Percentiles rank a stretch among this genome's conserved stretches.
Evolutionary conservation across 108 stramenopile genomes (phyloP).

Genomic region (Aurantiochytrium sp.): DNA sequence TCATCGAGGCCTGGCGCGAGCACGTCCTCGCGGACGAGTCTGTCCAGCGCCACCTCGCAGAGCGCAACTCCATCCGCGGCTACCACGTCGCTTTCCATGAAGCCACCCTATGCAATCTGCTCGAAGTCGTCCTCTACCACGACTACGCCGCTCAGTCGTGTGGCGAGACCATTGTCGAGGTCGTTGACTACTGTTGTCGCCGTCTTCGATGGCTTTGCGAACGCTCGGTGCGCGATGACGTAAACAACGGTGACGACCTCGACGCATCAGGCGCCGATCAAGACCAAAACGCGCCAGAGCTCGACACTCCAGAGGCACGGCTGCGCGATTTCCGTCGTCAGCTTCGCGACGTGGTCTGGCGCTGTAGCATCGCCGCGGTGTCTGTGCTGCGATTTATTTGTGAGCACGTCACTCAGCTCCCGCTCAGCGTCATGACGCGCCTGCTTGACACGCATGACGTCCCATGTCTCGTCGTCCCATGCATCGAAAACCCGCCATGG

Average conservation of each 20-base stretch:
- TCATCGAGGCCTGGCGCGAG: conserved; percentile 52
- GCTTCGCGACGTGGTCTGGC: conserved; percentile 30
- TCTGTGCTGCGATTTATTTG: conserved; percentile 43
- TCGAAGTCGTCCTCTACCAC: conserved; percentile 50
- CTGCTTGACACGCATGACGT: conserved; percentile 68
- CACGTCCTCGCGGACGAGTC: conserved; percentile 23
- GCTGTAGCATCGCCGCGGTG: conserved; percentile 40
- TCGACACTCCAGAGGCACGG: background rate
- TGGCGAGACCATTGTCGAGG: conserved; percentile 40
- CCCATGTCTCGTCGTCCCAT: conserved; percentile 56
- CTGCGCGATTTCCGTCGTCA: conserved; percentile 19
- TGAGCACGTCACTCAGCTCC: conserved; percentile 41
- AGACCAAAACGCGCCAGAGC: background rate
- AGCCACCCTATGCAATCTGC: conserved; percentile 46
- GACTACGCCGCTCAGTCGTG: conserved; percentile 38
- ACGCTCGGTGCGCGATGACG: background rate
- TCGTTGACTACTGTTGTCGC: conserved; percentile 51
- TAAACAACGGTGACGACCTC: background rate
- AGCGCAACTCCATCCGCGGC: conserved; percentile 28
- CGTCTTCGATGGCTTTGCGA: conserved; percentile 34
- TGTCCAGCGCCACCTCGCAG: conserved; percentile 21
- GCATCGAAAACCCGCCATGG: conserved; percentile 78
- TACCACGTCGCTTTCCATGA: conserved; percentile 54
- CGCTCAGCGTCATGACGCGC: conserved; percentile 37
- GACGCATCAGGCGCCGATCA: conserved; percentile 8